Evolutionary conservation across 2,329 filamentous ascomycete species (phyloP).

Genomic region (Phaeophleospora eucalypticola): DNA sequence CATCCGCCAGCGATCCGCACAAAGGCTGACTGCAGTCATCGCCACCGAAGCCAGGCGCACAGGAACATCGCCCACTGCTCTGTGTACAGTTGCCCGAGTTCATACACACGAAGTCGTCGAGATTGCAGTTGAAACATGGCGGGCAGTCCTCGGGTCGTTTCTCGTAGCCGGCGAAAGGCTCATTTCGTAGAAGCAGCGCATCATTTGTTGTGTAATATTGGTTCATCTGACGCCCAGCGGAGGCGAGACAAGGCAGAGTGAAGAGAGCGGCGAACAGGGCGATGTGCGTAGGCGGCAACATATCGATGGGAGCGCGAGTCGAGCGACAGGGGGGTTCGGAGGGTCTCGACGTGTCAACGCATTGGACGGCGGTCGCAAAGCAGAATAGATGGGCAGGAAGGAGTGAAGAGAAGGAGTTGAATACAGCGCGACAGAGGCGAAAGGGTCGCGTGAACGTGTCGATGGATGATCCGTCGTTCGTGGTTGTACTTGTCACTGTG

Average conservation of each 20-base stretch:
- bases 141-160: slow-evolving; percentile 73
- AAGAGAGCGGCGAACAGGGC: slow-evolving; percentile 23
- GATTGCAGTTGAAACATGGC: slow-evolving; percentile 95
- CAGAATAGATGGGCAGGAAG: background rate
- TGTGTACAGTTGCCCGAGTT: slow-evolving; percentile 88
- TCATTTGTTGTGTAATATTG: slow-evolving; percentile 29
- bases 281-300: slow-evolving; percentile 24
- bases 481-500: no score
- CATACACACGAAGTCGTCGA: slow-evolving; percentile 84
- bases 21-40: slow-evolving; percentile 89
- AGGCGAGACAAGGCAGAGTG: slow-evolving; percentile 17
- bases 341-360: background rate
- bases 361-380: slow-evolving; percentile 1
- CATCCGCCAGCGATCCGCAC: slow-evolving; percentile 82
- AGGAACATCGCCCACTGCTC: slow-evolving; percentile 87
- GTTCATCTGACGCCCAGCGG: slow-evolving; percentile 19
- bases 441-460: background rate
- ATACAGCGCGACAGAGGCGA: background rate
- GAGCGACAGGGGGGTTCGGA: slow-evolving; percentile 1
- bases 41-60: slow-evolving; percentile 86
- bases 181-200: slow-evolving; percentile 22
- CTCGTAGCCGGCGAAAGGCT: slow-evolving; percentile 60
- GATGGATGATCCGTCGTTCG: no score
- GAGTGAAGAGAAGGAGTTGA: background rate
- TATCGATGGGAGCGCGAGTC: slow-evolving; percentile 14